These are phyloP conservation scores for Salpingoeca rosetta DNA, from an alignment of 78 protist species.

Conservation along the genomic window DNA sequence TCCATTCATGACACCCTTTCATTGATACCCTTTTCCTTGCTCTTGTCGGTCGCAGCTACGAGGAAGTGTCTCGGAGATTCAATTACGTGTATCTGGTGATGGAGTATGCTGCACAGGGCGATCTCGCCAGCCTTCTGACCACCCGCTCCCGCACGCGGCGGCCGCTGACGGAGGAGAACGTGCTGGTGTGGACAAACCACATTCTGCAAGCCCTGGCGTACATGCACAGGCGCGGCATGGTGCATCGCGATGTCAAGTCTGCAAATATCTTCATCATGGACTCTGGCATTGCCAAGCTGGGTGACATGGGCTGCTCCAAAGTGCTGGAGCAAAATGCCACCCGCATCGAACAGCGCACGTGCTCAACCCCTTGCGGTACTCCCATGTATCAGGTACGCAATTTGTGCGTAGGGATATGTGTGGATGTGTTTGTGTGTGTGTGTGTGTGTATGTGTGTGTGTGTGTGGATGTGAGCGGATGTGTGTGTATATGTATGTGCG, in stretches of 20 bases:
- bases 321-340: background rate
- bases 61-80: no score
- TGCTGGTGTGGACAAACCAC: background rate
- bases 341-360: background rate
- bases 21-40: no score
- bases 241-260: conserved; percentile 15
- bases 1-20: no score
- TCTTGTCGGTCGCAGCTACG: no score
- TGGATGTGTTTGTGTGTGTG: no score
- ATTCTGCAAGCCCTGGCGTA: conserved; percentile 1
- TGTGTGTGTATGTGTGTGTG: no score
- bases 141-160: background rate
- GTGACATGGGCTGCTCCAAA: background rate
- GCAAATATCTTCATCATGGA: conserved; percentile 2
- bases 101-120: background rate
- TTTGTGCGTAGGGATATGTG: no score
- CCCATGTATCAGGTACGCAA: background rate
- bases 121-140: background rate
- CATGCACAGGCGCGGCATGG: conserved; percentile 13
- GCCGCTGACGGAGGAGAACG: background rate
- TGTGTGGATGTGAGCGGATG: no score
- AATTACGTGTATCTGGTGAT: background rate
- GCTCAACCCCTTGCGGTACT: background rate
- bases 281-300: background rate
- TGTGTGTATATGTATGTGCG: no score